Conservation (phyloP, 2,329 filamentous ascomycete species). For the Pseudocercospora macadamiae region DNA sequence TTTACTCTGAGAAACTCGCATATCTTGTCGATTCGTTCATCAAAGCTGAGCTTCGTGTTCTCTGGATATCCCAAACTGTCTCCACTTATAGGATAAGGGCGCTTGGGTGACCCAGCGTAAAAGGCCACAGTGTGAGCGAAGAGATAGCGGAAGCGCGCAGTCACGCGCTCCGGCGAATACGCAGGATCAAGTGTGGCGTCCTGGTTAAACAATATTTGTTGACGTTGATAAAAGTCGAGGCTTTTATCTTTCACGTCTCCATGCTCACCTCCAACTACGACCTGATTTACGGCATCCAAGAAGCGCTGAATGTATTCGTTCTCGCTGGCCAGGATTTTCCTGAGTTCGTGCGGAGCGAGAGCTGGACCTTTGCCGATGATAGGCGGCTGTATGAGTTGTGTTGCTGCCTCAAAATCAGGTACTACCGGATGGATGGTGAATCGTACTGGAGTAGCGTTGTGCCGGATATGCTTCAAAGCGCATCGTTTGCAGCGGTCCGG, state of each 20-base stretch:
- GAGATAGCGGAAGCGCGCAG: conserved; percentile 24
- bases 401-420: conserved; percentile 10
- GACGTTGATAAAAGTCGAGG: conserved; percentile 12
- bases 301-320: conserved; percentile 20
- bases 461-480: conserved; percentile 20
- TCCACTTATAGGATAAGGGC: conserved; percentile 23
- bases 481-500: conserved; percentile 24
- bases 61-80: conserved; percentile 22
- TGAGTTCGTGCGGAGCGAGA: conserved; percentile 6
- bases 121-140: conserved; percentile 23
- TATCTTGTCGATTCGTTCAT: conserved; percentile 17
- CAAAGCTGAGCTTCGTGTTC: conserved; percentile 16
- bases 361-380: conserved; percentile 10
- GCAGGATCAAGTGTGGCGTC: conserved; percentile 18
- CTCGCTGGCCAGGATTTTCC: conserved; percentile 7
- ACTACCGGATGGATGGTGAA: conserved; percentile 20
- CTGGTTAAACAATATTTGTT: conserved; percentile 27
- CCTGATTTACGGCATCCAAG: conserved; percentile 21
- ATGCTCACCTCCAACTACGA: conserved; percentile 8
- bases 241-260: neutral
- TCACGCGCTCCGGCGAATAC: conserved; percentile 18
- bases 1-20: conserved; percentile 15
- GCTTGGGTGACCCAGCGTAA: conserved; percentile 11
- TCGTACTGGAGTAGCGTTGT: conserved; percentile 12
- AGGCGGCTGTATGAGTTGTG: conserved; percentile 16